phyloP scores from a whole-genome alignment of 441 rosid species.

The Manihot esculenta region DNA sequence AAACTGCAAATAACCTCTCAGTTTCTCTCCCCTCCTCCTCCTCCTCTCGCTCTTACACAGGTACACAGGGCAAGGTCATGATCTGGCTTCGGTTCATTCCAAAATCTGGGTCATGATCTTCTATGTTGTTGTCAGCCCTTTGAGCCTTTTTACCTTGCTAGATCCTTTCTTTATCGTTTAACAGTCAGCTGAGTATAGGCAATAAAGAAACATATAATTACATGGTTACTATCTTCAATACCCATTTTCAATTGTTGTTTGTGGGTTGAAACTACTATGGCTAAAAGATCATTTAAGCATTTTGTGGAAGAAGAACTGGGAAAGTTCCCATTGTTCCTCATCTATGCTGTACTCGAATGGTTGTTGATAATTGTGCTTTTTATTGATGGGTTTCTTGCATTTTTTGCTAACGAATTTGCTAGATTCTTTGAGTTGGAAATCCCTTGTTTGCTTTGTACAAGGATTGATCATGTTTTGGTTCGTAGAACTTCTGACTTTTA shows the following conservation, averaged over 20 bases:
- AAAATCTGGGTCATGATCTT: conserved; percentile 49
- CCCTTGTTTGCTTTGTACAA: conserved; percentile 90
- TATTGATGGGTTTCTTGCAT: conserved; percentile 74
- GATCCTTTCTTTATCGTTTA: neutral
- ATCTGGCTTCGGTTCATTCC: conserved; percentile 31
- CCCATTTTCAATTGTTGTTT: conserved; percentile 10
- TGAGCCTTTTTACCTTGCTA: too few relatives aligned
- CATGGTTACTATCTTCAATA: conserved; percentile 30
- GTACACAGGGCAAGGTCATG: conserved; percentile 39
- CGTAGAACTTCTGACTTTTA: conserved; percentile 57
- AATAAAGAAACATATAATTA: conserved; percentile 10
- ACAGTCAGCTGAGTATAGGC: conserved; percentile 12
- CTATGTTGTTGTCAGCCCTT: conserved; percentile 13
- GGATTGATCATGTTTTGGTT: conserved; percentile 76
- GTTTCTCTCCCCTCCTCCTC: conserved; percentile 17
- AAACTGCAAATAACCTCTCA: conserved; percentile 21
- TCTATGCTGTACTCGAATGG: conserved; percentile 86
- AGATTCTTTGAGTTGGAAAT: conserved; percentile 64
- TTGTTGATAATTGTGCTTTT: conserved; percentile 66
- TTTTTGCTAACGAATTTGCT: conserved; percentile 61
- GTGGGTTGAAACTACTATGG: conserved; percentile 37
- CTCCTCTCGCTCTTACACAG: conserved; percentile 10
- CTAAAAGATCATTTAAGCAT: conserved; percentile 55
- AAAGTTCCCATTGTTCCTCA: conserved; percentile 50
- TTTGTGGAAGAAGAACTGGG: conserved; percentile 79